These are phyloP conservation scores for Eimeria falciformis DNA, from an alignment of 169 alveolate species.

Conservation along the genomic window DNA sequence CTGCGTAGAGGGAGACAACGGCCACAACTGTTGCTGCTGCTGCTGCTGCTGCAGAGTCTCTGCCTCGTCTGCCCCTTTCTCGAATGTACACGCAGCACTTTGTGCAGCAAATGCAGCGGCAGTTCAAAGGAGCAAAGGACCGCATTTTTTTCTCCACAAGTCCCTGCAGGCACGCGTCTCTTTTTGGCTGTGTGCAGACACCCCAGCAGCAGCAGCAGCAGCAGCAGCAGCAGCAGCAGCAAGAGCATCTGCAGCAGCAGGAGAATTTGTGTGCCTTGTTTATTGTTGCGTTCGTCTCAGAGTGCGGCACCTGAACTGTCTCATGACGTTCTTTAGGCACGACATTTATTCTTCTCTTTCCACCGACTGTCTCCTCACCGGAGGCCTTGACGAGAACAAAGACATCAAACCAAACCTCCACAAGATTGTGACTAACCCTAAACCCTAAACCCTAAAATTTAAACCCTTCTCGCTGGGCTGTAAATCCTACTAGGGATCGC, in stretches of 20 bases:
- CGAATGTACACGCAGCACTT: slow-evolving; percentile 52
- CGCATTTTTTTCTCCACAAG: slow-evolving; percentile 65
- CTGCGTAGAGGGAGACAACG: too few species aligned
- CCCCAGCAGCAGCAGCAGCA: slow-evolving; percentile 39
- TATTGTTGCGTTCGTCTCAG: background rate
- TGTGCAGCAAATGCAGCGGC: slow-evolving; percentile 34
- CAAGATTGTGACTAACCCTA: slow-evolving; percentile 1
- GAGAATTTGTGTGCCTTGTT: background rate
- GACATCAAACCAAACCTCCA: slow-evolving; percentile 10
- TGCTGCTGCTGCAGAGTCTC: slow-evolving; percentile 66
- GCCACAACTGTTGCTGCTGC: slow-evolving; percentile 43
- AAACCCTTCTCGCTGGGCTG: slow-evolving; percentile 14
- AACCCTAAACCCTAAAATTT: slow-evolving; percentile 19
- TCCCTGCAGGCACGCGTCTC: slow-evolving; percentile 72
- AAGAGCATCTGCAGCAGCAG: slow-evolving; percentile 2
- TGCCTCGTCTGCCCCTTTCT: slow-evolving; percentile 69
- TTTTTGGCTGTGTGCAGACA: too few species aligned
- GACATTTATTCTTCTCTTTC: slow-evolving; percentile 15
- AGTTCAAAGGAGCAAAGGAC: slow-evolving; percentile 37
- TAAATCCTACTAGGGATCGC: background rate
- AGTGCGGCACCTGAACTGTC: slow-evolving; percentile 16
- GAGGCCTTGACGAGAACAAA: slow-evolving; percentile 9
- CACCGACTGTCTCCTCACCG: background rate
- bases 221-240: background rate
- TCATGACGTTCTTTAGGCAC: slow-evolving; percentile 54